Conservation (phyloP, 257 asterid species). For the Echium plantagineum region DNA sequence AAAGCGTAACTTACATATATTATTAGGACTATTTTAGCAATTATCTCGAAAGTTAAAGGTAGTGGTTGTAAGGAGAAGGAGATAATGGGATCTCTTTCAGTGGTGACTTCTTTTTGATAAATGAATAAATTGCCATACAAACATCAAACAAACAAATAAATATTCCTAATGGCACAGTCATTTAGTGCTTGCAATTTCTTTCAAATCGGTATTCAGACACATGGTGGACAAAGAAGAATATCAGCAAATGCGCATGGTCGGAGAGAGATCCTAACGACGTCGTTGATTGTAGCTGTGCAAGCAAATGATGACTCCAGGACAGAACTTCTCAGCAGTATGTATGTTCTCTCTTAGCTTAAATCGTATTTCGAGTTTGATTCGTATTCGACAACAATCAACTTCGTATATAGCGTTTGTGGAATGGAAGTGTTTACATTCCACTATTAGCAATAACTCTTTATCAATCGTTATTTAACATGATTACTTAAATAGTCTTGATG, state of each 20-base stretch:
- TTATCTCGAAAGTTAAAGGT: background rate
- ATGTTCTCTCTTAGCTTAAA: too few species aligned
- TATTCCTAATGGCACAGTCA: constrained; percentile 25
- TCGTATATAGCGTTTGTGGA: too few species aligned
- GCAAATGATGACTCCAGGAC: constrained; percentile 47
- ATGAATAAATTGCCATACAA: background rate
- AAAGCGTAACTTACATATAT: too few species aligned
- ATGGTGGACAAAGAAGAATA: constrained; percentile 9
- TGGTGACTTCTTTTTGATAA: background rate
- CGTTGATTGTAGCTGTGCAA: constrained; percentile 12
- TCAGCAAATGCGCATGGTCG: constrained; percentile 29
- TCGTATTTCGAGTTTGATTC: too few species aligned
- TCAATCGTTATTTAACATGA: too few species aligned
- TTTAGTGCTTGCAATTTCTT: constrained; percentile 17
- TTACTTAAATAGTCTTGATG: too few species aligned
- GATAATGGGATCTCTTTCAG: background rate
- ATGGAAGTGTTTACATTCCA: too few species aligned
- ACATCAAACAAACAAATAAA: background rate
- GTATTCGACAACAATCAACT: too few species aligned
- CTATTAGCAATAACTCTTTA: too few species aligned
- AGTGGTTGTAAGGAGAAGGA: constrained; percentile 1
- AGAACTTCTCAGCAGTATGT: constrained; percentile 58
- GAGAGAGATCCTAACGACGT: constrained; percentile 43
- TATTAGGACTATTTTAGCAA: too few species aligned
- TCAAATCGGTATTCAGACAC: constrained; percentile 18